A percentile compares a stretch with the other conserved stretches of the same genome.
phyloP scores from a whole-genome alignment of 768 basidiomycete species.

The Gymnopilus dilepis region DNA sequence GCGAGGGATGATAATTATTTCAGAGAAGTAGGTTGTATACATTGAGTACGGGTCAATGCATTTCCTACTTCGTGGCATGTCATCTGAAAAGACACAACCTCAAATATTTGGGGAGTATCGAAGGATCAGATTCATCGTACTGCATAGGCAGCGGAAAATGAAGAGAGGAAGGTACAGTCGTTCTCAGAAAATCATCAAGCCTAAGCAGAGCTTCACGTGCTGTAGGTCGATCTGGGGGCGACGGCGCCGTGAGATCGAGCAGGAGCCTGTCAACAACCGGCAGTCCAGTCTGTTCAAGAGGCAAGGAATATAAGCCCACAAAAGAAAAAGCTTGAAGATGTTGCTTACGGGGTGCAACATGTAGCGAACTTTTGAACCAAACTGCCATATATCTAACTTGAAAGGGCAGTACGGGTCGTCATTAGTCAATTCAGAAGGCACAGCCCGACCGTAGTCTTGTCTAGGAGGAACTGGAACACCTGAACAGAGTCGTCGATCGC shows the following conservation, averaged over 20 bases:
- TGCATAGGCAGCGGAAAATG: too few species aligned
- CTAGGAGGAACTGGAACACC: not conserved
- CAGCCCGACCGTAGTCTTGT: not conserved
- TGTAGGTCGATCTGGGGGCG: not conserved
- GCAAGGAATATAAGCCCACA: not conserved
- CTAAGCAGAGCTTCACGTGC: not conserved
- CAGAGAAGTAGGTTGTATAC: too few species aligned
- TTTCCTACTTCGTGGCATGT: too few species aligned
- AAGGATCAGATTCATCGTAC: too few species aligned
- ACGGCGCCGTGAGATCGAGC: not conserved
- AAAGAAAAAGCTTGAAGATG: not conserved
- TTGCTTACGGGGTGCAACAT: not conserved
- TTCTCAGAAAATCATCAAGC: not conserved
- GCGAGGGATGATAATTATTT: too few species aligned
- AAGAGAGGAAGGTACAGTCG: not conserved
- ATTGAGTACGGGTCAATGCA: too few species aligned
- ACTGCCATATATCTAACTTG: conserved; percentile 20
- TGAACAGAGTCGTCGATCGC: not conserved
- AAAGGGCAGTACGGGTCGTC: conserved; percentile 15
- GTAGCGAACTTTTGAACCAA: conserved; percentile 4
- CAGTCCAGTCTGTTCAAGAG: not conserved
- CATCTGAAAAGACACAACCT: too few species aligned
- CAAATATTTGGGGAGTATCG: too few species aligned
- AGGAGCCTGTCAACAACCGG: not conserved
- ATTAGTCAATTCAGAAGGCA: conserved; percentile 5